phyloP scores from a whole-genome alignment of 306 rosid species.

The Cajanus cajan region DNA sequence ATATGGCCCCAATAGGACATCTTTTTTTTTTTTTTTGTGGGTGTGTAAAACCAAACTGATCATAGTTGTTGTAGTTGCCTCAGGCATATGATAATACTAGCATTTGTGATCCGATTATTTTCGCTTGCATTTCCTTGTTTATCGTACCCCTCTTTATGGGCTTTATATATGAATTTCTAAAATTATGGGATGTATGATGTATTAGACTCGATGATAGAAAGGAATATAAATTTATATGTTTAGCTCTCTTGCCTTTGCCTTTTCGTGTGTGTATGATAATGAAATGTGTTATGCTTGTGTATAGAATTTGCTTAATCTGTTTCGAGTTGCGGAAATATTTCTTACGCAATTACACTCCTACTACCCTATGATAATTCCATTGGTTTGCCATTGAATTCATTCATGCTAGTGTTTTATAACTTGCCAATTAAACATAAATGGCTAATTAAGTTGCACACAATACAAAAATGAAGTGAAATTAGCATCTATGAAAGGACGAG shows the following conservation, averaged over 20 bases:
- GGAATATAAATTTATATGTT: conserved; percentile 41
- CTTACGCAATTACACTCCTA: neutral
- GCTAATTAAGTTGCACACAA: neutral
- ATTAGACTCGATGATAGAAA: conserved; percentile 49
- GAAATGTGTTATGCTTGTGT: neutral
- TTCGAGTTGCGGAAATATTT: neutral
- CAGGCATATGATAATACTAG: conserved; percentile 50
- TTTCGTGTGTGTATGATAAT: neutral
- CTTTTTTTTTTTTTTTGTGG: too few relatives aligned
- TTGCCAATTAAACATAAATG: neutral
- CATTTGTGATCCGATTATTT: conserved; percentile 23
- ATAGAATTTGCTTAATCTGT: neutral
- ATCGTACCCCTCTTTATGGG: too few relatives aligned
- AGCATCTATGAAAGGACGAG: too few relatives aligned
- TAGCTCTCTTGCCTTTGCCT: neutral
- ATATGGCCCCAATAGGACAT: conserved; percentile 57
- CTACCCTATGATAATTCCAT: neutral
- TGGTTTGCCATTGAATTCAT: neutral
- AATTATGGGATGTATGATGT: conserved; percentile 37
- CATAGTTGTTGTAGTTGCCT: conserved; percentile 50
- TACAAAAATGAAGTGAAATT: neutral
- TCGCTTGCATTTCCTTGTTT: conserved; percentile 36
- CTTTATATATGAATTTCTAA: conserved; percentile 37
- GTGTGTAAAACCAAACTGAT: conserved; percentile 52
- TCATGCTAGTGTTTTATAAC: neutral